Evolutionary conservation across 2,329 filamentous ascomycete genomes (phyloP), one percentile per base, ranked within the genome.

Genomic region (Sphaerulina vaccinii): DNA sequence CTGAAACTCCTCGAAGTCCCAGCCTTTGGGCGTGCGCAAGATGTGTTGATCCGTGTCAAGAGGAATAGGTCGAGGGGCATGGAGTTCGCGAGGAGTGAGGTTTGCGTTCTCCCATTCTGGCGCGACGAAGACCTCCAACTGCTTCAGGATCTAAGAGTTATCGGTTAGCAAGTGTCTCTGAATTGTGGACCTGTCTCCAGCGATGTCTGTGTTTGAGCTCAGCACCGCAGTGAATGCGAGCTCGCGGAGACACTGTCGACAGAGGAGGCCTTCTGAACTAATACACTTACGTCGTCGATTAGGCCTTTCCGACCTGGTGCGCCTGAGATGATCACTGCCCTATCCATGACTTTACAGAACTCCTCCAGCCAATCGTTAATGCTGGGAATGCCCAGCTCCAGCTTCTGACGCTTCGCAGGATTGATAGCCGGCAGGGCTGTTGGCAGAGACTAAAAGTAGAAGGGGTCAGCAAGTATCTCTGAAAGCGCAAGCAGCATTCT

Each of bases 321-420:
- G 1, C 87, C 88, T 0, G 88, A 82, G 48, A 90, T 79, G 39
- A 95, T 88, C 38, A 95, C 70, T 0, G 87, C 85, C 68, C 84
- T 83, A 62, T 96, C 91, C 1, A 97, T 76, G 1, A 78, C 71
- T 47, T 78, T 77, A 27, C 95, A 79, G 1, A 87, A 74, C 1
- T 75, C 41, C n/a, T 36, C 33, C 3, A 56, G 39, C 44, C 47
- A 50, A 13, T 21, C 15, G 11, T 49, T 15, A 16, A 33, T 35
- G 7, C n/a, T n/a, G 29, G 46, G 18, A 24, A 18, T 29, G 10
- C 7, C 8, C 5, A 15, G 8, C 15, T 22, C 24, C 23, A 51
- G 29, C 37, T 23, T 51, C 4, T 29, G 18, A n/a, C 45, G 38
- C 24, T 49, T 35, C 11, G 33, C 35, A 18, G 32, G 22, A 16